These are phyloP conservation scores for Sequoia sempervirens DNA, from an alignment of 75 land plant genomes.

Conservation along the genomic window DNA sequence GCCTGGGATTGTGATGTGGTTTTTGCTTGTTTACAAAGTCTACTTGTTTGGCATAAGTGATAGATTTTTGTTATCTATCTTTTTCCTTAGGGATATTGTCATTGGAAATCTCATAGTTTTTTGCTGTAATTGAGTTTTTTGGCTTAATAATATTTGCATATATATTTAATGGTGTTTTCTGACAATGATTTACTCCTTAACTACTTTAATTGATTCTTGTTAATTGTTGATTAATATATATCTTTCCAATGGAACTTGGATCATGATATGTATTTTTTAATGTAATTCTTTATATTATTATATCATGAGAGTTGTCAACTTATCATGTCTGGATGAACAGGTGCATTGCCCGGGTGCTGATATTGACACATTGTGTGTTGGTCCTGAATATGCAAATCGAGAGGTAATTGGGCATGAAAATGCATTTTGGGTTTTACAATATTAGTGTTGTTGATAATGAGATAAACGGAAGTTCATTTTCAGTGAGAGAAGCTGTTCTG, in stretches of 20 bases:
- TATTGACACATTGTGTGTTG: conserved; percentile 95
- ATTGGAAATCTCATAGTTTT: not conserved
- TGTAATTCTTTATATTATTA: not conserved
- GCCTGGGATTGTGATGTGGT: no score
- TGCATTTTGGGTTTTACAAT: not conserved
- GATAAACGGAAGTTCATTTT: not conserved
- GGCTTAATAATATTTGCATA: no score
- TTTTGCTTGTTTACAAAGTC: no score
- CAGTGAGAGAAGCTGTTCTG: not conserved
- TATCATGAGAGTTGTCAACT: not conserved
- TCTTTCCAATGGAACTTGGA: not conserved
- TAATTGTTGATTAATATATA: not conserved
- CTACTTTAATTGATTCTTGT: not conserved
- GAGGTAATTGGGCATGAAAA: conserved; percentile 43
- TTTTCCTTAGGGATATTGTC: no score
- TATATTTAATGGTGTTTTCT: no score
- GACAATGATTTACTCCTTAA: no score
- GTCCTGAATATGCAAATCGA: conserved; percentile 86
- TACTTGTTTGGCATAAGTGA: no score
- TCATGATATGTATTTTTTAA: not conserved
- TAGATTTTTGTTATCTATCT: no score
- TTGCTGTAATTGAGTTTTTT: not conserved
- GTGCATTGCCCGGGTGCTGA: conserved; percentile 99
- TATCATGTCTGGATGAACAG: conserved; percentile 22
- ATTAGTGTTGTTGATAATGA: not conserved